Conservation (phyloP, 164 flowering plant species). For the Piper betle region DNA sequence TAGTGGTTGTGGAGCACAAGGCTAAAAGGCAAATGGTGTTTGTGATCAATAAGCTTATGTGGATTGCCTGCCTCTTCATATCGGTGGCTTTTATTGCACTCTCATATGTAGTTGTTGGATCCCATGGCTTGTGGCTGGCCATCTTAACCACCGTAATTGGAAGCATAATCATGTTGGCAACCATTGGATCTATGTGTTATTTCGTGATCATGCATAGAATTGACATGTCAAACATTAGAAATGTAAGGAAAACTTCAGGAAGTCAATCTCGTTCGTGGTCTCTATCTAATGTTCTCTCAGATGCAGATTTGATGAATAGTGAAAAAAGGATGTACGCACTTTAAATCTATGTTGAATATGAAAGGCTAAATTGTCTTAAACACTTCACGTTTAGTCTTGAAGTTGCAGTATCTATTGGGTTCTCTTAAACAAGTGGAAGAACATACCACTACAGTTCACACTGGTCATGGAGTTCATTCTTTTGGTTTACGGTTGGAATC, state of each 20-base stretch:
- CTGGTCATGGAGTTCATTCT: neutral
- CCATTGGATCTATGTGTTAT: constrained; percentile 84
- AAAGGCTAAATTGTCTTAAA: neutral
- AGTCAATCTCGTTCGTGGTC: constrained; percentile 58
- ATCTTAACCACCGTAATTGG: constrained; percentile 59
- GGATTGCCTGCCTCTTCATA: constrained; percentile 88
- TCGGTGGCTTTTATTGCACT: constrained; percentile 82
- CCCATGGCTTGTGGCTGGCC: constrained; percentile 57
- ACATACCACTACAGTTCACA: neutral
- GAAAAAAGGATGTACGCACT: constrained; percentile 83
- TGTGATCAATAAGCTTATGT: constrained; percentile 95
- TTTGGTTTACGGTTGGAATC: neutral
- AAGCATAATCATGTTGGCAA: constrained; percentile 60
- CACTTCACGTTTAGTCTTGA: neutral
- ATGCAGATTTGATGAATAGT: constrained; percentile 48
- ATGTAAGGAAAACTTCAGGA: constrained; percentile 35
- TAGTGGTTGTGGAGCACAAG: constrained; percentile 80
- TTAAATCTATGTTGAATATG: constrained; percentile 11
- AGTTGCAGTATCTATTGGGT: neutral
- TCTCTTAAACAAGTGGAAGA: neutral
- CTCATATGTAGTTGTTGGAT: constrained; percentile 74
- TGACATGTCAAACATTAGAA: constrained; percentile 59
- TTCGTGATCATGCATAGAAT: constrained; percentile 56
- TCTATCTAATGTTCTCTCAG: constrained; percentile 38
- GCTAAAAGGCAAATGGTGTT: constrained; percentile 78